phyloP scores from a whole-genome alignment of 495 filamentous ascomycete genomes.

The Lasiosphaeris hirsuta region DNA sequence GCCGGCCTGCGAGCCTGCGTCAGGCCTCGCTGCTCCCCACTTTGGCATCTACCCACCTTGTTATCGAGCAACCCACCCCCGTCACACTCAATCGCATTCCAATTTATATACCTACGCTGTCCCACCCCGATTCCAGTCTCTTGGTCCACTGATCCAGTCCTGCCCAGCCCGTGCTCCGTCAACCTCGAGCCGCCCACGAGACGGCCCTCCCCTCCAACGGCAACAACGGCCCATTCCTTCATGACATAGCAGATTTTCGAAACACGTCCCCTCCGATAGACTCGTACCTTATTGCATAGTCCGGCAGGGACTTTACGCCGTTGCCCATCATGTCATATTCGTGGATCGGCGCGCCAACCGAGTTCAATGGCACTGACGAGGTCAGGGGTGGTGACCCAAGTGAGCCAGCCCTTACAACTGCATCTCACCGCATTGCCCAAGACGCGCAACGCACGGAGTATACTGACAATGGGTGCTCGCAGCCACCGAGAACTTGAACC shows the following conservation, averaged over 20 bases:
- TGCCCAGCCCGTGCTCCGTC: background rate
- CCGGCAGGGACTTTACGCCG: background rate
- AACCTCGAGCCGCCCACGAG: background rate
- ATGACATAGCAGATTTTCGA: too few relatives aligned
- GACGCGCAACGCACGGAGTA: background rate
- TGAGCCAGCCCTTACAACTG: constrained; percentile 44
- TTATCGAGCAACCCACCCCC: background rate
- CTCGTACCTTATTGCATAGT: background rate
- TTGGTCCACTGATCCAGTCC: constrained; percentile 1
- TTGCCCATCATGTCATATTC: constrained; percentile 64
- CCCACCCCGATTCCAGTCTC: constrained; percentile 9
- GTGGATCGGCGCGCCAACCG: constrained; percentile 72
- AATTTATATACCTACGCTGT: constrained; percentile 17
- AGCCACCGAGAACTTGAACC: constrained; percentile 79
- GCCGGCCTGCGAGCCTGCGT: constrained; percentile 5
- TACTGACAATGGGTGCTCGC: constrained; percentile 24
- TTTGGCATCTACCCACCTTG: constrained; percentile 1
- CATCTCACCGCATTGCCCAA: background rate
- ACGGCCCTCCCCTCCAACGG: too few relatives aligned
- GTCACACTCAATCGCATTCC: background rate
- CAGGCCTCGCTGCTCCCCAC: constrained; percentile 21
- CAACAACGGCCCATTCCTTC: too few relatives aligned
- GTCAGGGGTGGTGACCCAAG: constrained; percentile 75
- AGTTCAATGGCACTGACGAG: constrained; percentile 72
- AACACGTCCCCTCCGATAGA: too few relatives aligned